A percentile compares a stretch with the other conserved stretches of the same genome.
These are phyloP conservation scores for Claviceps paspali DNA, from an alignment of 2,329 filamentous ascomycete genomes.

Conservation along the genomic window DNA sequence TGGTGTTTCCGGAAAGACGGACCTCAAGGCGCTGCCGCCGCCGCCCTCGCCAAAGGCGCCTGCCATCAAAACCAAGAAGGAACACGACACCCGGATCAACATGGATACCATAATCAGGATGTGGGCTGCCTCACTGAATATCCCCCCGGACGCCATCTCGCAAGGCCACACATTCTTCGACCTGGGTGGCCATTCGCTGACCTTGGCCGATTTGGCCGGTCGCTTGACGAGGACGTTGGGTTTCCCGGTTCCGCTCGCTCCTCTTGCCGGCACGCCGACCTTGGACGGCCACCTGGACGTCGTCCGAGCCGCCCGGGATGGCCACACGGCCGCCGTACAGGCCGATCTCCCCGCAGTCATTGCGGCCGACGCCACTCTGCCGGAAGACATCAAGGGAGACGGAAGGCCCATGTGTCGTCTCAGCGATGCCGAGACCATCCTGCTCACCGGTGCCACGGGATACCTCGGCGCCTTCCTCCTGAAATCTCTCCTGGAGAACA, in stretches of 20 bases:
- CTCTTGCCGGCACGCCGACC: conserved; percentile 56
- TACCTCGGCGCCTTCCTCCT: conserved; percentile 65
- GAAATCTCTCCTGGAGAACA: conserved; percentile 50
- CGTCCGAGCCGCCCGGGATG: conserved; percentile 54
- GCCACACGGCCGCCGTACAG: conserved; percentile 59
- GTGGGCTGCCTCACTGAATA: conserved; percentile 56
- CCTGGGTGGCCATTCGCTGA: conserved; percentile 62
- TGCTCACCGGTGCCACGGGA: conserved; percentile 62
- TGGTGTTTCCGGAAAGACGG: conserved; percentile 64
- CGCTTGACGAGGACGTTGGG: conserved; percentile 55
- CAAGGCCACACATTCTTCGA: conserved; percentile 68
- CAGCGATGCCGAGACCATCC: conserved; percentile 50
- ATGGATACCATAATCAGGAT: conserved; percentile 53
- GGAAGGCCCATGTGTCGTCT: conserved; percentile 40
- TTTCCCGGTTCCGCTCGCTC: conserved; percentile 55
- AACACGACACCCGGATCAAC: conserved; percentile 47
- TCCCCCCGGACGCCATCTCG: conserved; percentile 47
- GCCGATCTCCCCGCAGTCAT: conserved; percentile 58
- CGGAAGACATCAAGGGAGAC: conserved; percentile 50
- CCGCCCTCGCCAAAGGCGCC: conserved; percentile 39
- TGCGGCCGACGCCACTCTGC: conserved; percentile 49
- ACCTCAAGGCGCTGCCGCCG: conserved; percentile 54
- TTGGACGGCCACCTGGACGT: conserved; percentile 58
- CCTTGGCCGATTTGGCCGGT: conserved; percentile 62
- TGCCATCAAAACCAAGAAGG: conserved; percentile 23